A percentile compares a stretch with the other conserved stretches of the same genome.
These are phyloP conservation scores for Picocystis salinarum DNA, from an alignment of 139 green algal species.

Conservation along the genomic window DNA sequence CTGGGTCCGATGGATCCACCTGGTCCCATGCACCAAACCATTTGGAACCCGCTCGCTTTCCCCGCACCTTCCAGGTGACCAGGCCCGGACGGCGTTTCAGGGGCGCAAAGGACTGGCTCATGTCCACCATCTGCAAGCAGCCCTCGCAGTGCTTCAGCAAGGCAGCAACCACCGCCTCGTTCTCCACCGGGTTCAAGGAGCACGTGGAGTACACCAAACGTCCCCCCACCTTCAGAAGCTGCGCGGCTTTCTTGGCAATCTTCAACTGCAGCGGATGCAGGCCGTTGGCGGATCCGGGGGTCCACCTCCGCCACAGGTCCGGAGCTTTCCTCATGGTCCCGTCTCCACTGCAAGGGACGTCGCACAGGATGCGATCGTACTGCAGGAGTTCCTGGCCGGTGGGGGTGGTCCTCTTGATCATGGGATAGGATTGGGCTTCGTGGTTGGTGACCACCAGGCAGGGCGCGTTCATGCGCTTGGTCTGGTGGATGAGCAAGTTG, in stretches of 20 bases:
- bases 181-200: constrained; percentile 93
- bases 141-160: constrained; percentile 31
- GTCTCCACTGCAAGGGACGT: constrained; percentile 93
- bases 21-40: neutral
- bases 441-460: constrained; percentile 85
- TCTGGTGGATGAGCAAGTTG: constrained; percentile 94
- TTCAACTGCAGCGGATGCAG: constrained; percentile 77
- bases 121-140: constrained; percentile 69
- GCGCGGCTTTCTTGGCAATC: constrained; percentile 59
- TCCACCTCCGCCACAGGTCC: constrained; percentile 86
- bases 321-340: constrained; percentile 91
- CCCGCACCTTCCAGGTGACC: constrained; percentile 50
- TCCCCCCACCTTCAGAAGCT: constrained; percentile 75
- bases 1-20: neutral
- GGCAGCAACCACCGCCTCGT: constrained; percentile 95
- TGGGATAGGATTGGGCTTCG: constrained; percentile 64
- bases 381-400: constrained; percentile 14
- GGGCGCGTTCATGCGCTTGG: constrained; percentile 69
- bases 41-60: constrained; percentile 28
- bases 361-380: constrained; percentile 85
- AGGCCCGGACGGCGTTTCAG: constrained; percentile 57
- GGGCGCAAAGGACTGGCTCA: constrained; percentile 40
- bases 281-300: constrained; percentile 46
- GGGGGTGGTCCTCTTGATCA: constrained; percentile 13
- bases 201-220: constrained; percentile 95